These are phyloP conservation scores for Hyaloperonospora brassicae DNA, from an alignment of 352 stramenopile genomes.

Conservation along the genomic window DNA sequence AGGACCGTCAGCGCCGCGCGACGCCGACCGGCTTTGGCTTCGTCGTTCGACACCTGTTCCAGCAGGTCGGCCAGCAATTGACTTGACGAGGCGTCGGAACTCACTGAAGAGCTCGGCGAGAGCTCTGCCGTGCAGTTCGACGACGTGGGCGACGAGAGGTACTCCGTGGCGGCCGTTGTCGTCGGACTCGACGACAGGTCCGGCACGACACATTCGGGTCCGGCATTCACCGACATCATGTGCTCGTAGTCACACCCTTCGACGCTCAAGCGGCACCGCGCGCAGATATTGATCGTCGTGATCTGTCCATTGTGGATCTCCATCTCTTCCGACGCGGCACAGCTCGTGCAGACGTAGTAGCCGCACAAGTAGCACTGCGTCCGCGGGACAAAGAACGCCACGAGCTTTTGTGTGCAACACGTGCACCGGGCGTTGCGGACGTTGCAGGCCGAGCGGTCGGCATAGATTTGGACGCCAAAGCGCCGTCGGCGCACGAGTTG, in stretches of 20 bases:
- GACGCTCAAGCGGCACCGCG: conserved; percentile 35
- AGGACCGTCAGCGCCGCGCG: conserved; percentile 20
- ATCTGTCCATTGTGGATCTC: conserved; percentile 21
- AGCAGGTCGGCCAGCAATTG: conserved; percentile 17
- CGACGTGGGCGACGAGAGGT: not conserved
- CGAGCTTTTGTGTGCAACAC: conserved; percentile 37
- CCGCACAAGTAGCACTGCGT: conserved; percentile 30
- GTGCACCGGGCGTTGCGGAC: conserved; percentile 27
- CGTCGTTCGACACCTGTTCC: conserved; percentile 8
- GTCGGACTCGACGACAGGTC: not conserved
- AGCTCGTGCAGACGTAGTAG: conserved; percentile 29
- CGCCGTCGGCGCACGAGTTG: conserved; percentile 12
- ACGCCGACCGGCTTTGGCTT: conserved; percentile 4
- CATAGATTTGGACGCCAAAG: conserved; percentile 11
- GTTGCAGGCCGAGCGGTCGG: conserved; percentile 5
- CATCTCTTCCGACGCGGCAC: conserved; percentile 22
- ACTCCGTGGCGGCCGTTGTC: too few species aligned
- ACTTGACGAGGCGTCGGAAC: conserved; percentile 8
- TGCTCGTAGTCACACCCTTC: conserved; percentile 37
- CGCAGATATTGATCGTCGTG: conserved; percentile 35
- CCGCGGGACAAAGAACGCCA: conserved; percentile 22
- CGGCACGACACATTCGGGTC: not conserved
- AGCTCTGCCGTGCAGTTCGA: not conserved
- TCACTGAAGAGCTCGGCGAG: conserved; percentile 4
- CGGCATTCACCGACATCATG: not conserved